These are phyloP conservation scores for Alternaria brassicae DNA, from an alignment of 2,329 filamentous ascomycete species.

Conservation along the genomic window DNA sequence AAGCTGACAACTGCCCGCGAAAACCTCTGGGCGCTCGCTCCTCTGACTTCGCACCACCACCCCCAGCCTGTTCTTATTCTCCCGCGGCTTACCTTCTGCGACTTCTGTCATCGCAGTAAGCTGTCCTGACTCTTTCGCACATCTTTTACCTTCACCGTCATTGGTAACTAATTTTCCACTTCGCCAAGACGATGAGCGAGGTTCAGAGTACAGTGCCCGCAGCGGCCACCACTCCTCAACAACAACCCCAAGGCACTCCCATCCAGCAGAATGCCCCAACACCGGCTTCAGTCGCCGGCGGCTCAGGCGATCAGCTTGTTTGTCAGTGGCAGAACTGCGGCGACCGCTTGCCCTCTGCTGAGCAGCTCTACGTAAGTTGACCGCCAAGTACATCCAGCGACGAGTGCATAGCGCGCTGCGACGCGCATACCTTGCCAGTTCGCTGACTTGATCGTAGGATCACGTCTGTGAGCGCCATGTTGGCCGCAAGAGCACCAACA, in stretches of 20 bases:
- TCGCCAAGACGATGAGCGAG: constrained; percentile 27
- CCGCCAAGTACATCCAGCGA: not conserved
- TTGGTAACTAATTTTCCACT: not conserved
- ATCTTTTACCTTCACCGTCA: not conserved
- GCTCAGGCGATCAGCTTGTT: constrained; percentile 54
- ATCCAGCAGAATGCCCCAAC: constrained; percentile 44
- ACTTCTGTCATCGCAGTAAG: constrained; percentile 8
- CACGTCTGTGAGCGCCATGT: constrained; percentile 99
- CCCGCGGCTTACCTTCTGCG: constrained; percentile 4
- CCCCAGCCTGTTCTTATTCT: constrained; percentile 8
- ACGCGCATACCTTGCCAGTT: not conserved
- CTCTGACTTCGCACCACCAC: constrained; percentile 14
- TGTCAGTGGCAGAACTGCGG: constrained; percentile 70
- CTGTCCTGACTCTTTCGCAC: not conserved
- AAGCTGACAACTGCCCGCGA: constrained; percentile 9
- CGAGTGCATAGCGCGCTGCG: not conserved
- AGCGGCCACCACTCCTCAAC: constrained; percentile 38
- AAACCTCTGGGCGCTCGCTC: constrained; percentile 16
- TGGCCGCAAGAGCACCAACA: constrained; percentile 98
- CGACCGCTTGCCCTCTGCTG: constrained; percentile 65
- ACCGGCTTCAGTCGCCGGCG: constrained; percentile 38
- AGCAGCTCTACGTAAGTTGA: constrained; percentile 67
- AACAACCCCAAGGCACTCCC: constrained; percentile 43
- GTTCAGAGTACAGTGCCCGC: constrained; percentile 32
- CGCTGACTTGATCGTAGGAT: constrained; percentile 65